Evolutionary conservation across 2,329 filamentous ascomycete genomes (phyloP).

Genomic region (Fusarium coicis): DNA sequence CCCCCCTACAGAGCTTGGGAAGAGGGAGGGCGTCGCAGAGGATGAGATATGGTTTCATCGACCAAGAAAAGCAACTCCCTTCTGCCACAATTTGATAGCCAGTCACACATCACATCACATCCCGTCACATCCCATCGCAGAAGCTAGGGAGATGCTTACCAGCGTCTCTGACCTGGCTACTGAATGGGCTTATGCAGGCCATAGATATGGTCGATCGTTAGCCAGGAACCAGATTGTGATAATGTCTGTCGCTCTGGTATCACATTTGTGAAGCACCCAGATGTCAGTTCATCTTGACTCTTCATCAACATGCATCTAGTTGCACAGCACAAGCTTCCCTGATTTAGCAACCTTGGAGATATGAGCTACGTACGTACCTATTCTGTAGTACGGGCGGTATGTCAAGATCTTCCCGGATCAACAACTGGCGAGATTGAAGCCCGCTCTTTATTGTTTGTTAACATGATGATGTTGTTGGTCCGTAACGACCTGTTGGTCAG

Average conservation of each 20-base stretch:
- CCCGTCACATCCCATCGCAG: neutral
- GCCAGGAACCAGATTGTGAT: conserved; percentile 28
- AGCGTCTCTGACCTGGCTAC: conserved; percentile 29
- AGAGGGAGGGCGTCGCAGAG: conserved; percentile 9
- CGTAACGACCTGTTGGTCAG: conserved; percentile 11
- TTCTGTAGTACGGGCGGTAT: neutral
- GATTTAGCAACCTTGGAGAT: neutral
- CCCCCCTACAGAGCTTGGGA: conserved; percentile 12
- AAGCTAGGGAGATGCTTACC: conserved; percentile 7
- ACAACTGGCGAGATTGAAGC: conserved; percentile 15
- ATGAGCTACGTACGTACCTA: neutral
- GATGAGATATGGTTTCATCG: conserved; percentile 31
- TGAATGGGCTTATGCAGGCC: conserved; percentile 33
- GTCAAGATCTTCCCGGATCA: conserved; percentile 27
- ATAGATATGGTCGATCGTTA: conserved; percentile 20
- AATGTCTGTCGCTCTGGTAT: conserved; percentile 1
- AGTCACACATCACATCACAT: neutral
- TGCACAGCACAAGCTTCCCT: neutral
- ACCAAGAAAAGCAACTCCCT: conserved; percentile 15
- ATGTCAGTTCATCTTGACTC: neutral
- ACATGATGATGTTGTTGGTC: conserved; percentile 8
- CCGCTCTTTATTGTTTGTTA: conserved; percentile 3
- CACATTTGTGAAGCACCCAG: conserved; percentile 1
- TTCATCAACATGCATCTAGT: neutral
- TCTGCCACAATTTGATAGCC: conserved; percentile 7